A percentile compares a stretch with the other conserved stretches of the same genome.
Evolutionary conservation across 306 rosid species (phyloP).

Genomic region (Prunus fruticosa): DNA sequence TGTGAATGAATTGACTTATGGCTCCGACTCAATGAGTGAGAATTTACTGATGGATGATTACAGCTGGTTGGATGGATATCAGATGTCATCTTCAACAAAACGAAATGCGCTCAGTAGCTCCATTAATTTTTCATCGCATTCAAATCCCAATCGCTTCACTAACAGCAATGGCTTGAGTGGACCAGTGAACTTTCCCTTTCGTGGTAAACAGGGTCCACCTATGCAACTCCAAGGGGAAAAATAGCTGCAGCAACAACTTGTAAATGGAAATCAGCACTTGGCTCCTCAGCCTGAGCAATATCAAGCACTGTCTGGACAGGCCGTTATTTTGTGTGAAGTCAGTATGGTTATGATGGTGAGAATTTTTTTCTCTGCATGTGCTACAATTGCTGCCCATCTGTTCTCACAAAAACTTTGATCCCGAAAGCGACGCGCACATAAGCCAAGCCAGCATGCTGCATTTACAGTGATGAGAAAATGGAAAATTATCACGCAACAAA

Average conservation of each 20-base stretch:
- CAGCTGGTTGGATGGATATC: conserved; percentile 99
- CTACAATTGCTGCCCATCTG: not conserved
- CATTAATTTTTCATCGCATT: conserved; percentile 33
- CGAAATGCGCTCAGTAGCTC: conserved; percentile 42
- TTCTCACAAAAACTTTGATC: not conserved
- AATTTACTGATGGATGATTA: conserved; percentile 79
- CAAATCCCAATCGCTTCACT: conserved; percentile 41
- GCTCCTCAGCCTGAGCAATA: conserved; percentile 70
- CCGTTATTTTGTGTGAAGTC: conserved; percentile 82
- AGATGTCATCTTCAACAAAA: conserved; percentile 57
- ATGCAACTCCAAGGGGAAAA: conserved; percentile 47
- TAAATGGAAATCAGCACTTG: conserved; percentile 58
- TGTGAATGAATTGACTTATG: conserved; percentile 37
- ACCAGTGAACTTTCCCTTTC: conserved; percentile 68
- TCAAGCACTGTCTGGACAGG: conserved; percentile 84
- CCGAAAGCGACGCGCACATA: too few species aligned
- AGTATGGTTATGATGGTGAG: conserved; percentile 60
- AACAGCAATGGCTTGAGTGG: conserved; percentile 50
- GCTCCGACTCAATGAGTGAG: conserved; percentile 45
- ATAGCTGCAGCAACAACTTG: conserved; percentile 54
- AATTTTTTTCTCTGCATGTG: not conserved
- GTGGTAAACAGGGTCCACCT: conserved; percentile 76
- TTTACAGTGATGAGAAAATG: too few species aligned
- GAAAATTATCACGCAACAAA: too few species aligned
- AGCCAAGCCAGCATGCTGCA: too few species aligned